Base-by-base conservation (phyloP, 225 moss, liverwort and hornwort genomes). In the Asterella californica region DNA sequence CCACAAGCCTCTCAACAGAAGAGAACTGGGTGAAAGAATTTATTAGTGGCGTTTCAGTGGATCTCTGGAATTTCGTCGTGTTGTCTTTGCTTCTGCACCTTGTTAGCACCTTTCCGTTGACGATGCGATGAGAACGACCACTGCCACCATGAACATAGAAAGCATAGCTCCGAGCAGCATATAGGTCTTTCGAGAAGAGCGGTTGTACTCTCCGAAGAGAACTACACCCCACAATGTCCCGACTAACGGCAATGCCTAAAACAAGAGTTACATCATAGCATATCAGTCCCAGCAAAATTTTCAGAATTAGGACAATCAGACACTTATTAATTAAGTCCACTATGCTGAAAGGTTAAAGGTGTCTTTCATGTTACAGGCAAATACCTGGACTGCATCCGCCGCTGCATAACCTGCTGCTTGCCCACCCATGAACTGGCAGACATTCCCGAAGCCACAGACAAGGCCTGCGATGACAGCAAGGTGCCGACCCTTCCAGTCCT, bases 181-280 rank as follows among this genome's bases (percentile, higher is more conserved):
- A 49, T 93, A 91, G 0, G 93, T 93, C 77, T 90, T 93, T 30
- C 75, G 82, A 10, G 93, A 93, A 1, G 93, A 90, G 29, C 76
- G 78, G 80, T 91, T 89, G 76, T 93, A 93, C 76, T 93, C 93
- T 74, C 91, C 88, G 74, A 93, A 93, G 29, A 93, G 75, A 37
- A 90, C 61, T 46, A 93, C 83, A 36, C 93, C 93, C 93, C 93
- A 93, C 67, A 93, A 74, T 49, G 93, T 91, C 33, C 93, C 93
- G 67, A 93, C 93, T 70, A 92, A 77, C 63, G 93, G 93, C 45
- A 93, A 83, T 33, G 84, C 84, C 84, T 84, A 48, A 42, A 70
- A 32, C 42, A 42, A 42, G 42, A 42, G 42, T 42, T 42, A 54
- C 9, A 33, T 15, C 36, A 50, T 22, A 27, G 18, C 46, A 76